Percentiles rank a stretch among this genome's conserved stretches.
Evolutionary conservation across 2,329 filamentous ascomycete genomes (phyloP).

Genomic region (Thielaviopsis populi): DNA sequence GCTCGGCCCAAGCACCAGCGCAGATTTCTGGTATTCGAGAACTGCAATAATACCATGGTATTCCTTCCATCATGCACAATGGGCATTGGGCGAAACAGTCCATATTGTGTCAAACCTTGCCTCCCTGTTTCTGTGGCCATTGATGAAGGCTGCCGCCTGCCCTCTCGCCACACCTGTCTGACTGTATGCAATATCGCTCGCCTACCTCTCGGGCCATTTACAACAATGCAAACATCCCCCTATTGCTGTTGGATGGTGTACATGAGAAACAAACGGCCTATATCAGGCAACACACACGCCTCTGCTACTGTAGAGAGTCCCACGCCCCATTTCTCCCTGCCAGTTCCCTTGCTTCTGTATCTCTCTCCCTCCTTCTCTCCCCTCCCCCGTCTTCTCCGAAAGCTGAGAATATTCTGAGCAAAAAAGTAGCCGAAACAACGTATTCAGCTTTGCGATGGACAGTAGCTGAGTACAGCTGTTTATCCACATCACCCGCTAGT

Average conservation of each 20-base stretch:
- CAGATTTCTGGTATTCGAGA: not conserved
- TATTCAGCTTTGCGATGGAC: not conserved
- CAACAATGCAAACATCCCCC: not conserved
- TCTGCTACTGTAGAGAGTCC: not conserved
- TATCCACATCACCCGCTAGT: not conserved
- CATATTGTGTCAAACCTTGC: not conserved
- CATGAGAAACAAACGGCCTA: not conserved
- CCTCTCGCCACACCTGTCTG: not conserved
- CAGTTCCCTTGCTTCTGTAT: not conserved
- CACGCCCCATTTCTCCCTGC: not conserved
- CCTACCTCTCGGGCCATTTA: not conserved
- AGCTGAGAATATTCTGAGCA: not conserved
- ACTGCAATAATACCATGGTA: not conserved
- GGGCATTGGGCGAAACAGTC: not conserved
- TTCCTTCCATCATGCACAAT: not conserved
- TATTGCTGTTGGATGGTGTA: not conserved
- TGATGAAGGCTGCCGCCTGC: not conserved
- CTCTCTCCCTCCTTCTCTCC: not conserved
- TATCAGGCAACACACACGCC: not conserved
- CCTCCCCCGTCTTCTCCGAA: not conserved
- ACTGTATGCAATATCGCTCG: conserved; percentile 2
- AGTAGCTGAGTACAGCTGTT: not conserved
- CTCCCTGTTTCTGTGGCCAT: not conserved
- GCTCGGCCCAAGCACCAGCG: not conserved
- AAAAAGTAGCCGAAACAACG: not conserved